A percentile compares a stretch with the other conserved stretches of the same genome.
Conservation (phyloP, 2,329 filamentous ascomycete species). For the Fusarium keratoplasticum region DNA sequence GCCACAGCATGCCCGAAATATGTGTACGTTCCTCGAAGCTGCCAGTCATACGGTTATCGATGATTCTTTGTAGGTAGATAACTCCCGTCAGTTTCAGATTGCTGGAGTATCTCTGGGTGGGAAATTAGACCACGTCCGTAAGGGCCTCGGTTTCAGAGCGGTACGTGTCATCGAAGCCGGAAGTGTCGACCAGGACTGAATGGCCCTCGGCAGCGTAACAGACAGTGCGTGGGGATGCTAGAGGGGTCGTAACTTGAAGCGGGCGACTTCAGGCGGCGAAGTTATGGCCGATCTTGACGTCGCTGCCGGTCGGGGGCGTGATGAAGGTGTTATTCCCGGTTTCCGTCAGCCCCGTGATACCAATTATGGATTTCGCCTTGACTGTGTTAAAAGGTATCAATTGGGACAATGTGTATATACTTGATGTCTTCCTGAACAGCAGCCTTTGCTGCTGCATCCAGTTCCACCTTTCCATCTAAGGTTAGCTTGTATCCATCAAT, state of each 20-base stretch:
- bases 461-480: not conserved
- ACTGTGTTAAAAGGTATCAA: rapidly evolving
- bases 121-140: not conserved
- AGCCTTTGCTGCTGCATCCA: not conserved
- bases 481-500: not conserved
- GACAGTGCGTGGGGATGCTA: not conserved
- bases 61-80: not conserved
- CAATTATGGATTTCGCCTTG: not conserved
- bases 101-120: not conserved
- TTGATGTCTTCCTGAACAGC: not conserved
- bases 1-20: not conserved
- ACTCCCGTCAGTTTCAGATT: not conserved
- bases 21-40: not conserved
- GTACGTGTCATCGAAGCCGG: not conserved
- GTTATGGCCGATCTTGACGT: not conserved
- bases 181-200: not conserved
- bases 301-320: not conserved
- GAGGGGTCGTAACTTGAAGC: not conserved
- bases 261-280: not conserved
- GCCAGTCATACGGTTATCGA: not conserved
- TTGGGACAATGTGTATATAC: not conserved
- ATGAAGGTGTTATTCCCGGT: not conserved
- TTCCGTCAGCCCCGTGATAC: not conserved
- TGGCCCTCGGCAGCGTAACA: not conserved
- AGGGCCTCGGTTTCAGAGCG: not conserved